Evolutionary conservation across 2,329 filamentous ascomycete species (phyloP).

Genomic region (Colletotrichum sp.): DNA sequence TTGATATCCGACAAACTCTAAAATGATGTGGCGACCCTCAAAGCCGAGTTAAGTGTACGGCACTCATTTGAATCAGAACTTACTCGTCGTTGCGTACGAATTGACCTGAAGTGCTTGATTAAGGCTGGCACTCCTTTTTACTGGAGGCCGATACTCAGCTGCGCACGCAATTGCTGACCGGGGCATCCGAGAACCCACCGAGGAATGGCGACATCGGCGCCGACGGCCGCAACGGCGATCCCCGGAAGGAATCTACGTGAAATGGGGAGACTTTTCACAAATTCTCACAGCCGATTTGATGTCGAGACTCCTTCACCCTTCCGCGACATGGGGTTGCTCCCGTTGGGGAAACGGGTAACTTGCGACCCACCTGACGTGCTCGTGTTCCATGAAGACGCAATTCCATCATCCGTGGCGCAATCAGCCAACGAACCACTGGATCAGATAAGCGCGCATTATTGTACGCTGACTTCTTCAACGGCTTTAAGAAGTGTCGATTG

Average conservation of each 20-base stretch:
- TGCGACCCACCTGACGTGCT: constrained; percentile 21
- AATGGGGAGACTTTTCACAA: neutral
- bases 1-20: neutral
- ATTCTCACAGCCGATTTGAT: neutral
- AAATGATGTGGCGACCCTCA: too few relatives aligned
- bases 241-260: neutral
- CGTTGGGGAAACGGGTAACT: neutral
- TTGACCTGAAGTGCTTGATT: too few relatives aligned
- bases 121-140: neutral
- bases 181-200: neutral
- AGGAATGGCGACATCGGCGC: neutral
- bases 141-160: neutral
- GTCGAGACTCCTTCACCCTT: neutral
- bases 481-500: neutral
- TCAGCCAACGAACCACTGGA: neutral
- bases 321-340: neutral
- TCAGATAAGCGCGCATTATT: neutral
- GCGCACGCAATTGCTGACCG: neutral
- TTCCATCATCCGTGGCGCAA: neutral
- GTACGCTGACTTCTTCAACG: neutral
- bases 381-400: constrained; percentile 8
- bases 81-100: rapidly evolving
- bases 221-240: neutral
- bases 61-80: rapidly evolving
- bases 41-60: neutral